A percentile compares a stretch with the other conserved stretches of the same genome.
Conservation (phyloP, 805 yeast species). For the Kuraishia cidri region DNA sequence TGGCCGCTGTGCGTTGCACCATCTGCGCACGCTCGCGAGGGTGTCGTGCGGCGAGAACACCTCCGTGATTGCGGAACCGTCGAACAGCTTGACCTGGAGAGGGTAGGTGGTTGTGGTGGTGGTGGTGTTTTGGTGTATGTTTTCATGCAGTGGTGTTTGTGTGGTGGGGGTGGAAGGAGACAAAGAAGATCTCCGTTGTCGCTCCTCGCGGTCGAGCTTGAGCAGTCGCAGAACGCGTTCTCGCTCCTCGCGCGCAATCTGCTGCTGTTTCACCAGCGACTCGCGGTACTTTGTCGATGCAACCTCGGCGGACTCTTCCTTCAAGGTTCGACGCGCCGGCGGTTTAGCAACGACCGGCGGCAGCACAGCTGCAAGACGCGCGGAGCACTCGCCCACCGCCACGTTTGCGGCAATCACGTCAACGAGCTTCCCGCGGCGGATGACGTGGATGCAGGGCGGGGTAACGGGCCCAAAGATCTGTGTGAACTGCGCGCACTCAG, state of each 20-base stretch:
- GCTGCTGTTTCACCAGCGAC: slow-evolving; percentile 23
- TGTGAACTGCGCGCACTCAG: slow-evolving; percentile 32
- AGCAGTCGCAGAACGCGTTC: slow-evolving; percentile 49
- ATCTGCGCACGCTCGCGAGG: slow-evolving; percentile 49
- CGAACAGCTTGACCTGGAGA: slow-evolving; percentile 45
- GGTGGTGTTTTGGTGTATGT: slow-evolving; percentile 11
- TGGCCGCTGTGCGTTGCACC: slow-evolving; percentile 38
- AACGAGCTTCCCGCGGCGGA: slow-evolving; percentile 30
- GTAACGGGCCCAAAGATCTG: slow-evolving; percentile 40
- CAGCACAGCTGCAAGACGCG: slow-evolving; percentile 5
- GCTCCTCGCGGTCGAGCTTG: slow-evolving; percentile 29
- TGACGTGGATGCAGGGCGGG: slow-evolving; percentile 45
- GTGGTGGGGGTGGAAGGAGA: too few relatives aligned
- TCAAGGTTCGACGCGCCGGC: slow-evolving; percentile 18
- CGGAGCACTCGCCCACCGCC: slow-evolving; percentile 16
- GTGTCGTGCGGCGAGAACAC: slow-evolving; percentile 36
- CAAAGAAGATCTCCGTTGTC: too few relatives aligned
- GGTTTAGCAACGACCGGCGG: background rate
- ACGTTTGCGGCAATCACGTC: slow-evolving; percentile 18
- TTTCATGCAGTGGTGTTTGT: slow-evolving; percentile 10
- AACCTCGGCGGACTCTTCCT: slow-evolving; percentile 30
- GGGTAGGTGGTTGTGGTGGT: slow-evolving; percentile 33
- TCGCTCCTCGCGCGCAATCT: slow-evolving; percentile 37
- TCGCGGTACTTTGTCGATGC: slow-evolving; percentile 28
- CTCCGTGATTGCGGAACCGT: slow-evolving; percentile 51